Percentiles rank a stretch among this genome's conserved stretches.
Conservation (phyloP, 257 asterid species). For the Solanum peruvianum region DNA sequence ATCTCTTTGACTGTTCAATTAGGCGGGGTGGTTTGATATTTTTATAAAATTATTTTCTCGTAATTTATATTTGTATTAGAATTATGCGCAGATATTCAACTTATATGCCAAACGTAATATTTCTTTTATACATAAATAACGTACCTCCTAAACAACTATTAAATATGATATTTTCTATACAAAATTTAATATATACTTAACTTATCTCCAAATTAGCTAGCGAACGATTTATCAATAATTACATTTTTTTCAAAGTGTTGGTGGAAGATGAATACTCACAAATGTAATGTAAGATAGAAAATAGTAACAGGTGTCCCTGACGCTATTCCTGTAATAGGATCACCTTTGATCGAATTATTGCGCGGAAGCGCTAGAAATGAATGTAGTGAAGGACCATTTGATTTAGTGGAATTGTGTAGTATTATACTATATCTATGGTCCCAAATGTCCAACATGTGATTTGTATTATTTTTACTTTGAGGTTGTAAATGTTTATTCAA, state of each 20-base stretch:
- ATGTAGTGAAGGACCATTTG: not conserved
- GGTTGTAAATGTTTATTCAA: not conserved
- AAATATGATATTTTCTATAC: not conserved
- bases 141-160: not conserved
- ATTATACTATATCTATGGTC: not conserved
- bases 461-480: not conserved
- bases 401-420: not conserved
- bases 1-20: not conserved
- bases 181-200: not conserved
- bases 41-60: no score
- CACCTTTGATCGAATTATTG: no score
- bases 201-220: not conserved
- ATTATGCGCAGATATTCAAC: not conserved
- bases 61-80: no score
- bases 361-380: not conserved
- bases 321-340: no score
- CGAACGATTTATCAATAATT: not conserved
- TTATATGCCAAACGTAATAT: accelerated
- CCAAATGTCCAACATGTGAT: not conserved
- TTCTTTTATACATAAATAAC: not conserved
- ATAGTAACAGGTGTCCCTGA: no score
- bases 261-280: not conserved
- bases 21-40: no score
- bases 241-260: not conserved
- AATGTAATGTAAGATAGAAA: not conserved